These are phyloP conservation scores for Coleophoma crateriformis DNA, from an alignment of 2,329 filamentous ascomycete species.

Conservation along the genomic window DNA sequence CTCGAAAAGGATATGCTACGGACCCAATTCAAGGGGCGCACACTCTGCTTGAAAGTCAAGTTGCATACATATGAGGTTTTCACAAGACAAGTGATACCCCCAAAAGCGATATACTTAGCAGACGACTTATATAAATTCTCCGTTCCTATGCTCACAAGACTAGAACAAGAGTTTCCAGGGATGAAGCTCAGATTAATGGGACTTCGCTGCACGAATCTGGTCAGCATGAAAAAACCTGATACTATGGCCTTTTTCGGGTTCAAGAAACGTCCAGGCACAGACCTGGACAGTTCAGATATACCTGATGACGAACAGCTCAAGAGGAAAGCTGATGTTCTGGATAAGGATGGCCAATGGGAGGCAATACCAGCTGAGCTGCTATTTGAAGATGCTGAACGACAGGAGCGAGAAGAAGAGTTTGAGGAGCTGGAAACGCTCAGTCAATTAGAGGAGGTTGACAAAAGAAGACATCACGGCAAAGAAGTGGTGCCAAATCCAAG, in stretches of 20 bases:
- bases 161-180: constrained; percentile 76
- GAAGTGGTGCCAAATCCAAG: constrained; percentile 42
- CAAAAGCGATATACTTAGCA: constrained; percentile 65
- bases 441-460: constrained; percentile 43
- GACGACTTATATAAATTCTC: constrained; percentile 81
- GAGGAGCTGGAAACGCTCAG: constrained; percentile 56
- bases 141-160: constrained; percentile 75
- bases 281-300: constrained; percentile 9
- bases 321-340: constrained; percentile 29
- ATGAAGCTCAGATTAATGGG: constrained; percentile 85
- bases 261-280: constrained; percentile 27
- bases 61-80: constrained; percentile 90
- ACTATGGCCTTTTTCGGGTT: constrained; percentile 76
- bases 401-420: constrained; percentile 55
- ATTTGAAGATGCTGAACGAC: constrained; percentile 54
- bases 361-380: constrained; percentile 59
- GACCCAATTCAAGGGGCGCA: constrained; percentile 83
- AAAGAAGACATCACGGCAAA: constrained; percentile 38
- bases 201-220: constrained; percentile 77
- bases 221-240: constrained; percentile 78
- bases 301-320: constrained; percentile 22
- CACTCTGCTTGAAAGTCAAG: constrained; percentile 87
- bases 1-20: constrained; percentile 78
- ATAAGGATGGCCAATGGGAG: constrained; percentile 55
- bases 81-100: constrained; percentile 72